phyloP scores from a whole-genome alignment of 2,329 filamentous ascomycete genomes.

The Hymenoscyphus linearis region DNA sequence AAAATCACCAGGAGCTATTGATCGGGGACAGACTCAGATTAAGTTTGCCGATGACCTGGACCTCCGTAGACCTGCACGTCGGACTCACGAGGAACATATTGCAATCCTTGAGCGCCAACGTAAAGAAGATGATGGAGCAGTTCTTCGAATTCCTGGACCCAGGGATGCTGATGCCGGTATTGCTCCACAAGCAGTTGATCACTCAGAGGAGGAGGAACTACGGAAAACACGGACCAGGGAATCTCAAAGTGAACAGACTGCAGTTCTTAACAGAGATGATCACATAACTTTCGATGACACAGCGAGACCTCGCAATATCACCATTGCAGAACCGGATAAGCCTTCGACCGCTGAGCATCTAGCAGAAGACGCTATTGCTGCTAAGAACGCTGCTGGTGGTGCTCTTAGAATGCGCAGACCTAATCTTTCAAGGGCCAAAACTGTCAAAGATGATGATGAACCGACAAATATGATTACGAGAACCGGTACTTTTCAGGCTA shows the following conservation, averaged over 20 bases:
- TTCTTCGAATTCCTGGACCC: slow-evolving; percentile 85
- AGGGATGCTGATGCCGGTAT: slow-evolving; percentile 83
- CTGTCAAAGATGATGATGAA: slow-evolving; percentile 26
- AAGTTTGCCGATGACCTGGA: slow-evolving; percentile 56
- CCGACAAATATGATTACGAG: slow-evolving; percentile 10
- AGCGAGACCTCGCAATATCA: slow-evolving; percentile 26
- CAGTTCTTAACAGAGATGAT: slow-evolving; percentile 15
- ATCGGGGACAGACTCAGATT: slow-evolving; percentile 34
- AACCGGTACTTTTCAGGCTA: slow-evolving; percentile 48
- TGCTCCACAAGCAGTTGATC: slow-evolving; percentile 55
- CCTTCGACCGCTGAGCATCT: slow-evolving; percentile 27
- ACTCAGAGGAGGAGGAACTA: slow-evolving; percentile 19
- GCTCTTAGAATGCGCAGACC: slow-evolving; percentile 40
- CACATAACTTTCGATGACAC: slow-evolving; percentile 25
- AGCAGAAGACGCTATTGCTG: slow-evolving; percentile 22
- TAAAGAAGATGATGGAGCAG: slow-evolving; percentile 63
- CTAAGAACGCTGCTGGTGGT: slow-evolving; percentile 17
- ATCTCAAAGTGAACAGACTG: slow-evolving; percentile 10
- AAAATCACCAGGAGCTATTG: slow-evolving; percentile 6
- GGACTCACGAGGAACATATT: slow-evolving; percentile 72
- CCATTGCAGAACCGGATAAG: slow-evolving; percentile 25
- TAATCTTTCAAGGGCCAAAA: slow-evolving; percentile 34
- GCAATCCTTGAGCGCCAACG: slow-evolving; percentile 83
- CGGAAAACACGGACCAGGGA: slow-evolving; percentile 16
- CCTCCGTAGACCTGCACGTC: slow-evolving; percentile 44